Evolutionary conservation across 768 basidiomycete species (phyloP).

Genomic region (Suillus discolor): DNA sequence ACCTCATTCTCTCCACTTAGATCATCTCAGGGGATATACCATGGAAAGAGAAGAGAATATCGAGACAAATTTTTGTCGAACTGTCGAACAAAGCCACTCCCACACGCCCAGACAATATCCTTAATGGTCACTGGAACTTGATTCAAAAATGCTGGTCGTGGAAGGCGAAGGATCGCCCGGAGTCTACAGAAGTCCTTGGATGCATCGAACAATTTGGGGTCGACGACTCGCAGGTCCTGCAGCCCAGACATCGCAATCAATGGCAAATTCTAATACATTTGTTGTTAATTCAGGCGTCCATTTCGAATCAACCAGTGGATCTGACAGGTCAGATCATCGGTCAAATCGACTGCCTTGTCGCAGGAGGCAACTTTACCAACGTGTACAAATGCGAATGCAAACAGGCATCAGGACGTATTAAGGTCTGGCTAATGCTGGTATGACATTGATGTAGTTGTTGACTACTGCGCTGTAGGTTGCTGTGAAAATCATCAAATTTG

Average conservation of each 20-base stretch:
- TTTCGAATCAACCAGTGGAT: background rate
- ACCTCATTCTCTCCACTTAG: background rate
- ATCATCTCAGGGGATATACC: background rate
- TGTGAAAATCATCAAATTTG: background rate
- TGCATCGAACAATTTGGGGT: background rate
- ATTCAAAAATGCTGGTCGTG: background rate
- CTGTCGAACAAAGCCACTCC: background rate
- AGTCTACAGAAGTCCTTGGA: background rate
- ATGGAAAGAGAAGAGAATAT: background rate
- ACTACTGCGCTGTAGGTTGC: background rate
- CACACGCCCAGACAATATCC: background rate
- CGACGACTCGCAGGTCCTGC: background rate
- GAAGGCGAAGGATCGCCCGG: background rate
- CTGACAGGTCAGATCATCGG: background rate
- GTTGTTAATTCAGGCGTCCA: background rate
- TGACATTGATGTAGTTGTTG: background rate
- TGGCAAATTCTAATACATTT: background rate
- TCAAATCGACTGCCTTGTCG: background rate
- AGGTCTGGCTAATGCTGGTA: background rate
- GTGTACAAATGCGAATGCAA: background rate
- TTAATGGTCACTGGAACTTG: background rate
- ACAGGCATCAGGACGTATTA: background rate
- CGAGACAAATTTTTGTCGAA: background rate
- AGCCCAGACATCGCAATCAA: background rate
- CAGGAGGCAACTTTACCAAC: background rate